phyloP scores from a whole-genome alignment of 179 eudicot genomes.

The Dionaea muscipula region DNA sequence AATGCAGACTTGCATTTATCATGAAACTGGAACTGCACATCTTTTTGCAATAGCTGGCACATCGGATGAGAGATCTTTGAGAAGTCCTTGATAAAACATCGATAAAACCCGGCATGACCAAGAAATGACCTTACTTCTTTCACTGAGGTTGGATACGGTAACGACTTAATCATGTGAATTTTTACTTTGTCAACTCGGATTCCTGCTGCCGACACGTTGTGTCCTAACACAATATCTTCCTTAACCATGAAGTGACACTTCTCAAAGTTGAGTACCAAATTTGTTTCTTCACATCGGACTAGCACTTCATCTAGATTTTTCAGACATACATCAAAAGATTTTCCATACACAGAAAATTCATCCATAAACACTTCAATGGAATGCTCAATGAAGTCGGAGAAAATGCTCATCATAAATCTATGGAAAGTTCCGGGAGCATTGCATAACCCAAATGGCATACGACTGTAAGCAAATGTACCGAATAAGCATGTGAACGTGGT shows the following conservation, averaged over 20 bases:
- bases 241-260: conserved; percentile 10
- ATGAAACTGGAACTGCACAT: not conserved
- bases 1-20: not conserved
- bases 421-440: not conserved
- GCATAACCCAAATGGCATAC: not conserved
- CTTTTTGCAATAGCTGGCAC: not conserved
- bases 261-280: conserved; percentile 1
- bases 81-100: not conserved
- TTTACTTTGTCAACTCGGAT: conserved; percentile 4
- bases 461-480: not conserved
- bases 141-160: not conserved
- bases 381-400: not conserved
- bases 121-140: not conserved
- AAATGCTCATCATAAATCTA: not conserved
- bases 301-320: not conserved
- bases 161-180: not conserved
- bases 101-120: not conserved
- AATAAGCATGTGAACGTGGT: not conserved
- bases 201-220: not conserved
- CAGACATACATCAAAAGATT: not conserved
- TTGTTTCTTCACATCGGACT: not conserved
- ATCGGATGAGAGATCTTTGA: not conserved
- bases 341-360: not conserved
- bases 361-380: not conserved
- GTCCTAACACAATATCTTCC: conserved; percentile 3